These are phyloP conservation scores for Penicillium lividum DNA, from an alignment of 495 filamentous ascomycete genomes.

Conservation along the genomic window DNA sequence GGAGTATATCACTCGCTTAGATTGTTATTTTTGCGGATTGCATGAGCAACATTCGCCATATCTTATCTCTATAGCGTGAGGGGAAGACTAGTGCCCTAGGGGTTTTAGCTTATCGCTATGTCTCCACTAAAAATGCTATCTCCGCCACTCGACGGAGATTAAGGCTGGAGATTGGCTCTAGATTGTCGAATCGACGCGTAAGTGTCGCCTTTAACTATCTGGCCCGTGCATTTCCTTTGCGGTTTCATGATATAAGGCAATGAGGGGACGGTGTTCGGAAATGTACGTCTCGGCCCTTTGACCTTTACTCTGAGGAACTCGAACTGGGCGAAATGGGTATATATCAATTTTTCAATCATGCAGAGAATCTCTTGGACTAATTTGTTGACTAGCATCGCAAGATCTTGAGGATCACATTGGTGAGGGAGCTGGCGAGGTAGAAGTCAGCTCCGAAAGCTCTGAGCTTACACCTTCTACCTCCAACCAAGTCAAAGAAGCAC, in stretches of 20 bases:
- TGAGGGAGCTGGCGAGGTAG: not conserved
- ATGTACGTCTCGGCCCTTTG: not conserved
- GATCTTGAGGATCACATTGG: not conserved
- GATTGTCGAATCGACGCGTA: not conserved
- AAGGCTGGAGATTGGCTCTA: not conserved
- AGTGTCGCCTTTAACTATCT: not conserved
- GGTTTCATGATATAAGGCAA: not conserved
- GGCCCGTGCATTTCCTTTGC: not conserved
- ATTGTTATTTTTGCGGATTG: not conserved
- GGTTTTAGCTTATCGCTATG: not conserved
- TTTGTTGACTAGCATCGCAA: not conserved
- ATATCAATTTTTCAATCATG: not conserved
- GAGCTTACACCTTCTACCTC: not conserved
- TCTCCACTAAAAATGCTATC: not conserved
- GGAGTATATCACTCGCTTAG: not conserved
- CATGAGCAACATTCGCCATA: not conserved
- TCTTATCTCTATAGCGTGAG: not conserved
- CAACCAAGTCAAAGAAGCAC: not conserved
- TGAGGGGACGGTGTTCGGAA: not conserved
- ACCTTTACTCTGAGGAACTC: not conserved
- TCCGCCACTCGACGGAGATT: not conserved
- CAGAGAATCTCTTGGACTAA: not conserved
- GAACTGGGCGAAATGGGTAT: not conserved
- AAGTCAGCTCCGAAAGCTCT: not conserved
- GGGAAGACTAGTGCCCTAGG: not conserved